These are phyloP conservation scores for Garcia nutans DNA, from an alignment of 345 rosid genomes.

Conservation along the genomic window DNA sequence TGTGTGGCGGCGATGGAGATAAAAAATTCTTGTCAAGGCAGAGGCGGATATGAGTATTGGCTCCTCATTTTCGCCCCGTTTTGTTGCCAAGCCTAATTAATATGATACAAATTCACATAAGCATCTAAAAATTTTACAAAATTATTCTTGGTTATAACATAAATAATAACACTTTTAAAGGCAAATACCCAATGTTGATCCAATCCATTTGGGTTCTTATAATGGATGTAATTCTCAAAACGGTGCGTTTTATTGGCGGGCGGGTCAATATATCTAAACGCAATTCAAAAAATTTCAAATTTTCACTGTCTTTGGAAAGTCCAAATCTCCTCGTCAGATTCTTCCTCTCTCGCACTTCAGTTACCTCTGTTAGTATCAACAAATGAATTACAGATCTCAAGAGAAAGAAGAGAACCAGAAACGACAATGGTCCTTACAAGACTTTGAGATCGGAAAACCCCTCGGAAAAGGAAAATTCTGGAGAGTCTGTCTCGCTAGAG, in stretches of 20 bases:
- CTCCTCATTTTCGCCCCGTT: too few species aligned
- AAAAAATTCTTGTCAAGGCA: too few species aligned
- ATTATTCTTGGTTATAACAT: too few species aligned
- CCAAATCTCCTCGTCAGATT: not conserved
- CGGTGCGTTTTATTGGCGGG: not conserved
- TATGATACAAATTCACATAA: too few species aligned
- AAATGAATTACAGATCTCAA: not conserved
- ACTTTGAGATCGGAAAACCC: constrained; percentile 91
- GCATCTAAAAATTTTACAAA: too few species aligned
- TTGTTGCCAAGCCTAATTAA: too few species aligned
- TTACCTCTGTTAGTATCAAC: not conserved
- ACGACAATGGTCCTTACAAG: constrained; percentile 55
- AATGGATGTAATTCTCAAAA: not conserved
- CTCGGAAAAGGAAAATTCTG: constrained; percentile 91
- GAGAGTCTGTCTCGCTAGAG: constrained; percentile 86
- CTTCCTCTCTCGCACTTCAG: not conserved
- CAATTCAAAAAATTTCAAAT: not conserved
- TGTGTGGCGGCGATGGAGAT: too few species aligned
- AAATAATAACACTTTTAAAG: too few species aligned
- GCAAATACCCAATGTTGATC: too few species aligned
- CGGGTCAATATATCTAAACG: not conserved
- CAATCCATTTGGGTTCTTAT: too few species aligned
- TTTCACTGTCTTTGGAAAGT: too few species aligned
- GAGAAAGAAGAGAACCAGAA: constrained; percentile 17
- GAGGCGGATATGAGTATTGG: too few species aligned